Percentiles rank a stretch among this genome's conserved stretches.
Evolutionary conservation across 2,329 filamentous ascomycete species (phyloP).

Genomic region (Verticillium nubilum): DNA sequence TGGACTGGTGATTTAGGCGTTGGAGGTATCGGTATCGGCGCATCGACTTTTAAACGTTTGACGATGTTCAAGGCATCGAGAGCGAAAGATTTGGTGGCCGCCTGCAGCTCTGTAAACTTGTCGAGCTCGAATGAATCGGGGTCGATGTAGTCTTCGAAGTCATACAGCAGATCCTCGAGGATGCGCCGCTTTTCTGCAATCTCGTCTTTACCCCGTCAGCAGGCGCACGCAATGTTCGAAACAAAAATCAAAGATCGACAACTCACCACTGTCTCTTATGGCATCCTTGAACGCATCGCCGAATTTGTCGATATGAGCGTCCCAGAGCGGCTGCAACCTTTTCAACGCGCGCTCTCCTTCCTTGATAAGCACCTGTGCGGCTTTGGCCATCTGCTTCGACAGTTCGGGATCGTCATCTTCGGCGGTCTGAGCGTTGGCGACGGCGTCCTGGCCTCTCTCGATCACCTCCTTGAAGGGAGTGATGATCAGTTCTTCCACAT

Average conservation of each 20-base stretch:
- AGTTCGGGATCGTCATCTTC: constrained; percentile 15
- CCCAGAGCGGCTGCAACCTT: constrained; percentile 31
- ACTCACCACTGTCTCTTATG: constrained; percentile 28
- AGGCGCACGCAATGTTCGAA: too few species aligned
- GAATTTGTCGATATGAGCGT: constrained; percentile 26
- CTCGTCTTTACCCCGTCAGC: constrained; percentile 15
- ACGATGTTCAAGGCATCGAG: constrained; percentile 31
- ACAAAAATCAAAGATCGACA: too few species aligned
- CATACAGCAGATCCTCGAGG: constrained; percentile 35
- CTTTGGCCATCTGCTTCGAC: constrained; percentile 23
- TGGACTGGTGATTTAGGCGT: background rate
- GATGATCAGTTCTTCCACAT: constrained; percentile 10
- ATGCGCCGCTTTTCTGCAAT: constrained; percentile 21
- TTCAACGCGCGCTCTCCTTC: constrained; percentile 32
- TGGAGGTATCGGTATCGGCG: background rate
- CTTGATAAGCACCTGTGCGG: constrained; percentile 24
- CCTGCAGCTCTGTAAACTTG: constrained; percentile 30
- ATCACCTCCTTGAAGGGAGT: constrained; percentile 32
- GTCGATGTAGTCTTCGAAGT: constrained; percentile 36
- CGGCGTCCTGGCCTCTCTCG: constrained; percentile 29
- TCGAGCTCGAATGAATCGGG: constrained; percentile 27
- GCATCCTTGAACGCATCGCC: constrained; percentile 28
- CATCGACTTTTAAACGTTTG: constrained; percentile 16
- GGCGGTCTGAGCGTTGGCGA: constrained; percentile 23
- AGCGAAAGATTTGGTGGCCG: constrained; percentile 32